These are phyloP conservation scores for Malus asiatica DNA, from an alignment of 306 rosid species.

Conservation along the genomic window DNA sequence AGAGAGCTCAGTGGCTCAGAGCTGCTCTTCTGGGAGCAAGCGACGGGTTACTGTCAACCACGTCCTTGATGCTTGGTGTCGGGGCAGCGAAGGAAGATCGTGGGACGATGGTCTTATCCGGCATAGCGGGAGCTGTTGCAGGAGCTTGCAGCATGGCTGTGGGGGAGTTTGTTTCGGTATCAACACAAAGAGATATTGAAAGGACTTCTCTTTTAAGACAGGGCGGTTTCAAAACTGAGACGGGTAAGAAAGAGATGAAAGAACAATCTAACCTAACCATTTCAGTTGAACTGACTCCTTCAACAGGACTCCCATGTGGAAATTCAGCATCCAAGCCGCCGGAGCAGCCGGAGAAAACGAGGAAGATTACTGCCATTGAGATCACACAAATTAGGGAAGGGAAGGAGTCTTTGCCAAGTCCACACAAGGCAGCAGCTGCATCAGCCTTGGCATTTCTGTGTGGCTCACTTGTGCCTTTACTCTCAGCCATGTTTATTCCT, in stretches of 20 bases:
- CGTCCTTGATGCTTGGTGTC: conserved; percentile 14
- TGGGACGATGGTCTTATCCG: conserved; percentile 3
- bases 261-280: not conserved
- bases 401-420: conserved; percentile 7
- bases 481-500: not conserved
- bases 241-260: not conserved
- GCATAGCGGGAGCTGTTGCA: conserved; percentile 16
- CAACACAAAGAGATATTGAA: conserved; percentile 24
- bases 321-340: not conserved
- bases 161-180: conserved; percentile 23
- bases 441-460: conserved; percentile 19
- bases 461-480: conserved; percentile 17
- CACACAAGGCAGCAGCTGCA: conserved; percentile 19
- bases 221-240: not conserved
- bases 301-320: not conserved
- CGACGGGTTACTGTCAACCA: conserved; percentile 1
- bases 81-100: conserved; percentile 11
- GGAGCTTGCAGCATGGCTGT: conserved; percentile 29
- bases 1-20: conserved; percentile 15
- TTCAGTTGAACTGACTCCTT: not conserved
- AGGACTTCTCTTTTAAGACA: not conserved
- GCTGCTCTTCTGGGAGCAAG: conserved; percentile 9
- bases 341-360: not conserved
- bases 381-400: not conserved
- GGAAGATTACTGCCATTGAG: not conserved